These are phyloP conservation scores for Cornus kousa DNA, from an alignment of 148 eudicot genomes.

Conservation along the genomic window DNA sequence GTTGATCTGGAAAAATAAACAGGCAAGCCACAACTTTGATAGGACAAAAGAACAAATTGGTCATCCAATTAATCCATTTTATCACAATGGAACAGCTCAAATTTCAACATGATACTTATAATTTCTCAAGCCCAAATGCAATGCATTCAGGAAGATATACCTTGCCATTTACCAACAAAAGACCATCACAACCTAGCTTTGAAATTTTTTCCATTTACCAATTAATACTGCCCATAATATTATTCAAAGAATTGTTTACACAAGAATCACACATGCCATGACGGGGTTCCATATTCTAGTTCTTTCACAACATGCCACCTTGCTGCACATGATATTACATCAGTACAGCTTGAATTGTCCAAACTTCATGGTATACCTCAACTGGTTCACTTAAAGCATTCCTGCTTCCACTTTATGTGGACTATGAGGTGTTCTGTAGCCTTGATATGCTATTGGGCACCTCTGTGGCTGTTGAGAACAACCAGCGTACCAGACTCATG, in stretches of 20 bases:
- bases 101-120: neutral
- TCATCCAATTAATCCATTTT: neutral
- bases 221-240: neutral
- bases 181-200: neutral
- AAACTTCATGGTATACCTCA: neutral
- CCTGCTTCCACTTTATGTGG: neutral
- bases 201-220: too few relatives aligned
- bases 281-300: neutral
- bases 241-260: neutral
- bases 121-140: neutral
- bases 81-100: neutral
- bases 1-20: neutral
- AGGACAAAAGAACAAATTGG: neutral
- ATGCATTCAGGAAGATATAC: neutral
- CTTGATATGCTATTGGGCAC: too few relatives aligned
- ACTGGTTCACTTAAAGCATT: neutral
- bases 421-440: too few relatives aligned
- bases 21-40: neutral
- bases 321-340: too few relatives aligned
- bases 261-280: neutral
- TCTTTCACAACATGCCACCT: too few relatives aligned
- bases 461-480: too few relatives aligned
- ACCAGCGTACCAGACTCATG: neutral
- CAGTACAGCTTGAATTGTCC: neutral
- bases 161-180: neutral